Evolutionary conservation across 1,284 basidiomycete species (phyloP), one percentile per base, ranked within the genome.

Genomic region (Trametes versicolor): DNA sequence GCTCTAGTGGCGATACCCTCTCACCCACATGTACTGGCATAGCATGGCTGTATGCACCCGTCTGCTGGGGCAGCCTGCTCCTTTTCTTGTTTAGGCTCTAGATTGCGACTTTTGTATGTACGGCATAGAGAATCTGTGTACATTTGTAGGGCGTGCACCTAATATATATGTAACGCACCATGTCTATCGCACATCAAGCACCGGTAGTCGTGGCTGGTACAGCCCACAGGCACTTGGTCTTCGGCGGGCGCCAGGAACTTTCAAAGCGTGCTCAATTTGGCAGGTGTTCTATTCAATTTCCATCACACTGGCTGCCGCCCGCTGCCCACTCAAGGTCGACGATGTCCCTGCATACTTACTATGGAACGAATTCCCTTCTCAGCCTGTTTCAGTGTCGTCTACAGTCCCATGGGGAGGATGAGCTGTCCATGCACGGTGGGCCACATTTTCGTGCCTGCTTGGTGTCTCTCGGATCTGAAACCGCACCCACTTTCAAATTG

Each of bases 1-100:
- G 49, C 68, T 85, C 47, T 84, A 79, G 65, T 65, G 21, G 43
- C 41, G 21, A 45, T 43, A 25, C 32, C 17, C 9, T 58, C 7
- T 23, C 45, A 34, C 25, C 27, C 23, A 37, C 27, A 34, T 9
- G 43, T 25, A 8, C 34, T 34, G 29, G 54, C 41, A 45, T 25
- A 45, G 54, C 41, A n/a, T 43, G 37, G 37, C 37, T 39, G 41
- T 43, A 43, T 39, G 37, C 37, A 17, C 37, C 37, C 15, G 37
- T 17, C 37, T 17, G 37, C 12, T 17, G 37, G 37, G 37, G 37
- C 12, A 39, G 29, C 15, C 3, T 39, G 37, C 36, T 13, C 17
- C n/a, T 41, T 13, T 25, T 29, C n/a, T 55, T 21, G 10, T 27
- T 41, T 50, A 36, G 34, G 37, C 37, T 27, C 25, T 56, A 49